Percentiles rank a stretch among this genome's conserved stretches.
These are phyloP conservation scores for Clarireedia sp. DNA, from an alignment of 2,329 filamentous ascomycete species.

Conservation along the genomic window DNA sequence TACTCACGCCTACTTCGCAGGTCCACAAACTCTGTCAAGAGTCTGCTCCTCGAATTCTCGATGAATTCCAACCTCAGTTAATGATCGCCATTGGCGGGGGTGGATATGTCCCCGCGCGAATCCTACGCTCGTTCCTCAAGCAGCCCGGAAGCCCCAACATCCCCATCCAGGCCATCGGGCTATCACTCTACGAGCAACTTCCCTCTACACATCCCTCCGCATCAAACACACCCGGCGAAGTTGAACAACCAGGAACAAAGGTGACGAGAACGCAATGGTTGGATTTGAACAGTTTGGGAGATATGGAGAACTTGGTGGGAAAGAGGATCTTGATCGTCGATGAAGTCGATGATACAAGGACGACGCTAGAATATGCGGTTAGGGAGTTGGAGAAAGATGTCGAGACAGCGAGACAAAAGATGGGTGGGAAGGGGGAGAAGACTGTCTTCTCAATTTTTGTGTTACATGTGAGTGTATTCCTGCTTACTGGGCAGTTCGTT, in stretches of 20 bases:
- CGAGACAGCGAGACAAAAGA: slow-evolving; percentile 64
- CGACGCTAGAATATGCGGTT: slow-evolving; percentile 89
- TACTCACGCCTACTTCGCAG: slow-evolving; percentile 38
- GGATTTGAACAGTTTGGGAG: slow-evolving; percentile 71
- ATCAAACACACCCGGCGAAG: slow-evolving; percentile 34
- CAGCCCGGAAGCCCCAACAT: slow-evolving; percentile 82
- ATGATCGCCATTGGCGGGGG: slow-evolving; percentile 98
- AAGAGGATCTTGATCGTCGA: slow-evolving; percentile 90
- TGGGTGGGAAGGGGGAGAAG: slow-evolving; percentile 64
- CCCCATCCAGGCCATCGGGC: slow-evolving; percentile 96
- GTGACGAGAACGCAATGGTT: slow-evolving; percentile 98
- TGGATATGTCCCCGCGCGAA: slow-evolving; percentile 93
- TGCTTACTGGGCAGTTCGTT: neutral
- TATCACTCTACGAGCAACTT: slow-evolving; percentile 91
- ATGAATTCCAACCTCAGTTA: slow-evolving; percentile 82
- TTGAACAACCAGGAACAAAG: slow-evolving; percentile 77
- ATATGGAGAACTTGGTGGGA: slow-evolving; percentile 83
- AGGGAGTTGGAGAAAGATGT: slow-evolving; percentile 94
- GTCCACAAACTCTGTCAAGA: slow-evolving; percentile 96
- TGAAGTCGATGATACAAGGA: slow-evolving; percentile 92
- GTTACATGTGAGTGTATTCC: slow-evolving; percentile 56
- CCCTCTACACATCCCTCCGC: slow-evolving; percentile 45
- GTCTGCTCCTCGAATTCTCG: slow-evolving; percentile 71
- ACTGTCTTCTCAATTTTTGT: slow-evolving; percentile 95
- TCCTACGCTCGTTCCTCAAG: slow-evolving; percentile 96